Evolutionary conservation across 805 yeast species (phyloP), one percentile per base, ranked within the genome.

Genomic region (Wickerhamiella qilinensis): DNA sequence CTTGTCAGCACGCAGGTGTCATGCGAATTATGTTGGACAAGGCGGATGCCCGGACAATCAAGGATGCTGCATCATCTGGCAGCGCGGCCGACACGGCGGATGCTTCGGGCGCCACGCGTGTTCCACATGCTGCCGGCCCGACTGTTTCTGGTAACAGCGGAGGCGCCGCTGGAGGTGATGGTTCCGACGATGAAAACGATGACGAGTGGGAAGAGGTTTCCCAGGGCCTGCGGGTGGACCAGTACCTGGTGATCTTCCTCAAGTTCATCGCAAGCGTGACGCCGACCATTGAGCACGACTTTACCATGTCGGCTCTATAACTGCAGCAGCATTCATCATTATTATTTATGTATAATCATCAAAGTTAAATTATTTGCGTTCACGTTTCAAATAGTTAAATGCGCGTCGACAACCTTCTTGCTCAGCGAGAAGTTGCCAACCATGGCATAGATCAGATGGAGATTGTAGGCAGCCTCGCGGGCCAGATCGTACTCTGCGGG

Each of bases 261-360:
- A 91, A 91, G 60, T 91, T 91, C 53, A 88, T 91, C 35, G 81
- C 96, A 7, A 83, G 96, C 62, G 97, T 91, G 7, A 86, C 94
- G 1, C 98, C 98, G 0, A 94, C 96, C 15, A 86, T 91, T 40
- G 94, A 88, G 60, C 93, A 88, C 58, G 98, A 91, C 52, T 85
- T 85, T 55, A 91, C 98, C n/a, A 91, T 88, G 96, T 86, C 85
- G 56, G 96, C 94, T 1, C 72, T 60, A 27, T 60, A 15, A 20
- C 11, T 8, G 18, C 15, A 4, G n/a, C 6, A 6, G 33, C 15
- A 15, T 35, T 19, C 11, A 7, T 8, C 28, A 7, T 14, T 33
- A n/a, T 16, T 4, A 11, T 38, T n/a, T 15, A 27, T 16, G 17
- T n/a, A 18, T 28, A 30, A 24, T 28, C 12, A 21, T 33, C 20